Evolutionary conservation across 768 basidiomycete species (phyloP).

Genomic region (Agrocybe pediades): DNA sequence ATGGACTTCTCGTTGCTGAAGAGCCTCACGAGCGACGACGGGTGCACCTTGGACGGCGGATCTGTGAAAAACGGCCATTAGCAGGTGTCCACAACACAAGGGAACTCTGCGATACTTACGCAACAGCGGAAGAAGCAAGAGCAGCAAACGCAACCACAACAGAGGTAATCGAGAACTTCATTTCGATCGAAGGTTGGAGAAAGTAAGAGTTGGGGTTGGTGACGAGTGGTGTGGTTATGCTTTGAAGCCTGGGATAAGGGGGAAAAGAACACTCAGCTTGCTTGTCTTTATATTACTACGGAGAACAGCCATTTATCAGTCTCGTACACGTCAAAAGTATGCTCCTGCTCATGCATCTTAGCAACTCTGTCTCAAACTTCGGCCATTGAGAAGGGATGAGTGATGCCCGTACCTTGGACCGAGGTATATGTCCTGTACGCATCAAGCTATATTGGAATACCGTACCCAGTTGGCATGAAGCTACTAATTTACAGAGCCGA

Average conservation of each 20-base stretch:
- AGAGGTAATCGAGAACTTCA: conserved; percentile 3
- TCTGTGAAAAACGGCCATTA: background rate
- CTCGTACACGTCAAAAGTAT: too few species aligned
- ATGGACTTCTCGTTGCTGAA: conserved; percentile 3
- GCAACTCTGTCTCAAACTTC: conserved; percentile 1
- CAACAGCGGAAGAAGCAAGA: conserved; percentile 1
- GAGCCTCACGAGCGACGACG: background rate
- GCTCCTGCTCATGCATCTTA: background rate
- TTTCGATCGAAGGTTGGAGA: background rate
- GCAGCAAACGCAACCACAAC: background rate
- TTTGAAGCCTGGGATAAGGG: too few species aligned
- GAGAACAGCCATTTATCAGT: too few species aligned
- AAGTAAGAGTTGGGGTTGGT: background rate
- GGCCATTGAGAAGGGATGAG: background rate
- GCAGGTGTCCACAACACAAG: background rate
- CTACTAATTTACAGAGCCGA: too few species aligned
- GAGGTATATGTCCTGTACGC: background rate
- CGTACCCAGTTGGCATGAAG: too few species aligned
- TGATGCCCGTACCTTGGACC: background rate
- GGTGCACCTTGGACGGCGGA: too few species aligned
- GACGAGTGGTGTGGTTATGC: too few species aligned
- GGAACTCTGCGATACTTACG: background rate
- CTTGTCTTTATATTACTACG: too few species aligned
- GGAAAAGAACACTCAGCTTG: too few species aligned
- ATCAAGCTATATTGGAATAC: too few species aligned